Evolutionary conservation across 73 alveolate species (phyloP).

Genomic region (Paramecium primaurelia): DNA sequence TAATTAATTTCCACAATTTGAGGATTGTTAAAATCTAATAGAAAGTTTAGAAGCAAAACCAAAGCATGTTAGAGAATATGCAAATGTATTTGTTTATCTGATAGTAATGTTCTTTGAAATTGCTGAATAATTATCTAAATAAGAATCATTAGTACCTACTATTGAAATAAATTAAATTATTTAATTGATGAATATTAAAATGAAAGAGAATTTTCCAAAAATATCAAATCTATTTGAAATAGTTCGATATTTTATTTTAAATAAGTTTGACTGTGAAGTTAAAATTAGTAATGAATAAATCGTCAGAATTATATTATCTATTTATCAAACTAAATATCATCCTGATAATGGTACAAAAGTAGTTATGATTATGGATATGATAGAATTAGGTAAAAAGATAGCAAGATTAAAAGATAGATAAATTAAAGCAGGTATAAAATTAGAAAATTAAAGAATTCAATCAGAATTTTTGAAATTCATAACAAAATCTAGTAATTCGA

Average conservation of each 20-base stretch:
- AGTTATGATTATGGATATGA: background rate
- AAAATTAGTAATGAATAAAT: background rate
- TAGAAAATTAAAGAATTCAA: background rate
- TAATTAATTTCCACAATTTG: background rate
- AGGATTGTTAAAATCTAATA: background rate
- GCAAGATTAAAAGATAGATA: background rate
- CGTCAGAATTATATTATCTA: background rate
- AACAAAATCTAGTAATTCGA: background rate
- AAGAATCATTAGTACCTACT: background rate
- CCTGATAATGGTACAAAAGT: background rate
- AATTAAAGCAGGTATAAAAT: background rate
- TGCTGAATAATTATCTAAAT: background rate
- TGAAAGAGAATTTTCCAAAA: background rate
- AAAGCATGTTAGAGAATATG: background rate
- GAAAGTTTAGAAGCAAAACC: background rate
- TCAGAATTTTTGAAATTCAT: background rate
- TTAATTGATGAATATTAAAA: background rate
- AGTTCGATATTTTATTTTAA: background rate
- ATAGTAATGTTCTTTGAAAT: background rate
- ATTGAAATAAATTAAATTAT: background rate
- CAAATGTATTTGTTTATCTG: background rate
- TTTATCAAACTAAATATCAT: background rate
- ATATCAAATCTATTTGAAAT: background rate
- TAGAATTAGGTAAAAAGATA: background rate
- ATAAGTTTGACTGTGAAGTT: background rate